Percentiles rank a stretch among this genome's conserved stretches.
phyloP scores from a whole-genome alignment of 805 yeast species.

The Kodamaea nitidulidarum region DNA sequence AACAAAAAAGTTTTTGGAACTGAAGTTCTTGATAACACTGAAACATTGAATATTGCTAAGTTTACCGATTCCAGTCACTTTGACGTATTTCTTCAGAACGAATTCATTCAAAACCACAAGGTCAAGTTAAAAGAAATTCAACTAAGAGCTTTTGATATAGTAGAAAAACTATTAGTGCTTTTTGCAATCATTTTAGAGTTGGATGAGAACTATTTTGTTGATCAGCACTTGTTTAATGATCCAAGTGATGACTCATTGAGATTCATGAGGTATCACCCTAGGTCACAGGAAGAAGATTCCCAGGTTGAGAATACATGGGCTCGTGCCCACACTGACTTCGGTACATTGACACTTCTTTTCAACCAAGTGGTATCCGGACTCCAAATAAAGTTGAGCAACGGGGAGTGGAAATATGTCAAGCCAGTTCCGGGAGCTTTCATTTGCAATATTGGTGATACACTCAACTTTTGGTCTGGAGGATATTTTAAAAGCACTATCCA shows the following conservation, averaged over 20 bases:
- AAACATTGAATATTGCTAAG: conserved; percentile 31
- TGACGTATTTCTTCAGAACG: conserved; percentile 17
- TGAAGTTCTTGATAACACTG: conserved; percentile 26
- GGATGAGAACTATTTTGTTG: conserved; percentile 30
- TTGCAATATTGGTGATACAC: conserved; percentile 34
- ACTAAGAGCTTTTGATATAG: conserved; percentile 21
- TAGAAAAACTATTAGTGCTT: conserved; percentile 21
- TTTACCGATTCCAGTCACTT: conserved; percentile 21
- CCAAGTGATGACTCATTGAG: conserved; percentile 33
- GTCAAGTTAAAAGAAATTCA: conserved; percentile 20
- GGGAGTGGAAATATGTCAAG: conserved; percentile 32
- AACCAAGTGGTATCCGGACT: conserved; percentile 35
- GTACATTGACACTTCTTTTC: conserved; percentile 31
- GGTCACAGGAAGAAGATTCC: conserved; percentile 26
- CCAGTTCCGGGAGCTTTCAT: conserved; percentile 30
- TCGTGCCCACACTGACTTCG: conserved; percentile 35
- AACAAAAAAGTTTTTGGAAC: conserved; percentile 29
- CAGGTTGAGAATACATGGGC: conserved; percentile 30
- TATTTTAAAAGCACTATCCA: conserved; percentile 33
- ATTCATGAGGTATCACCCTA: conserved; percentile 31
- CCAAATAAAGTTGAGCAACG: conserved; percentile 26
- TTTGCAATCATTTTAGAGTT: conserved; percentile 33
- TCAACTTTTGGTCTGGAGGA: conserved; percentile 34
- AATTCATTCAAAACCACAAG: conserved; percentile 21
- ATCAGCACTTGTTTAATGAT: conserved; percentile 28